Evolutionary conservation across 2,329 filamentous ascomycete species (phyloP).

Genomic region (Penicillium sp.): DNA sequence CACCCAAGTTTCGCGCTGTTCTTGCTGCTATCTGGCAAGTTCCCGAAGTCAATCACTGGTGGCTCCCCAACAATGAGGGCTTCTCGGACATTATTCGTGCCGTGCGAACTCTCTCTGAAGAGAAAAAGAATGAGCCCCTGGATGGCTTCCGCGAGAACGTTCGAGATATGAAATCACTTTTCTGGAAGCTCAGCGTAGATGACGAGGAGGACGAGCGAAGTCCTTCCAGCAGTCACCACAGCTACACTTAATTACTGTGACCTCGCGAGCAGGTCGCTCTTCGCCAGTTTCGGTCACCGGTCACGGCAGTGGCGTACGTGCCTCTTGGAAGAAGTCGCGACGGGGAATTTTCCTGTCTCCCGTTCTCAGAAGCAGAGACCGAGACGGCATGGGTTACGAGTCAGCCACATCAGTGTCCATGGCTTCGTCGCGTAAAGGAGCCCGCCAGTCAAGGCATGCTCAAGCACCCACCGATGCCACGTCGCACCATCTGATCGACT

Average conservation of each 20-base stretch:
- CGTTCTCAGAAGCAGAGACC: too few species aligned
- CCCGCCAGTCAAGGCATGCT: too few species aligned
- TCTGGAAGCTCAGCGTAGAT: conserved; percentile 56
- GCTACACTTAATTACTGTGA: not conserved
- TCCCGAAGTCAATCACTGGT: conserved; percentile 70
- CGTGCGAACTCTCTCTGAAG: conserved; percentile 74
- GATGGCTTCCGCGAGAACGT: conserved; percentile 57
- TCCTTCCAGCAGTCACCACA: conserved; percentile 16
- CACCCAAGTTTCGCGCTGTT: conserved; percentile 63
- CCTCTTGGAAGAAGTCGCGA: too few species aligned
- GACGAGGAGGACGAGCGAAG: conserved; percentile 31
- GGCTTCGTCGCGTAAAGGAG: too few species aligned
- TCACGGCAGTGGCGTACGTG: too few species aligned
- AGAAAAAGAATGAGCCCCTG: conserved; percentile 56
- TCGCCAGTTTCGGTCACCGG: too few species aligned
- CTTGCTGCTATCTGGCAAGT: conserved; percentile 72
- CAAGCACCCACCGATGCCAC: too few species aligned
- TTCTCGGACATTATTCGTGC: conserved; percentile 67
- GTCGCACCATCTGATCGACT: too few species aligned
- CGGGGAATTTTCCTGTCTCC: too few species aligned
- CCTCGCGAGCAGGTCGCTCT: too few species aligned
- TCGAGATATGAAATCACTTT: conserved; percentile 68
- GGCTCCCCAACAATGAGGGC: conserved; percentile 77
- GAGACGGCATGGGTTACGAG: too few species aligned
- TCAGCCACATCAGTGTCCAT: too few species aligned